Base-by-base conservation (phyloP, 352 stramenopile genomes). In the Thalassiosira exigua region DNA sequence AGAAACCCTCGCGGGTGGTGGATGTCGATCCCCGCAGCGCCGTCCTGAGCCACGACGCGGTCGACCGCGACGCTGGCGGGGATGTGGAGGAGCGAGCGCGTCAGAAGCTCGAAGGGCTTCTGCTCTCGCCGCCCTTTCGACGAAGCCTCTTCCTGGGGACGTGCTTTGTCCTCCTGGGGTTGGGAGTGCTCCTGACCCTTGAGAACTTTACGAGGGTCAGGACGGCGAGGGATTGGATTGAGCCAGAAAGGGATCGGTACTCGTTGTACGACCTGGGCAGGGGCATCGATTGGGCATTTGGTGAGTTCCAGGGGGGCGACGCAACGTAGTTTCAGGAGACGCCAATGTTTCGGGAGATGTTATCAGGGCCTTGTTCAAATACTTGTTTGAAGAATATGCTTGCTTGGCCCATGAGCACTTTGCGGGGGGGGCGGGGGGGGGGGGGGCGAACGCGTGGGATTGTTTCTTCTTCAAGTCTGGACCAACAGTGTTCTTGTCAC, bases 271-370 rank as follows among this genome's bases (percentile, higher is more conserved):
- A 33, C 1, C 7, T 17, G 29, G 11, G 14, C 17, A 19, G 57
- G 14, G 60, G 60, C 0, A 58, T 71, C 46, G 46, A 71, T 22
- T 71, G 46, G 46, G 60, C 7, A 14, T 32, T 50, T n/a, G 61
- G 61, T 44, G 26, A 33, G 24, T 44, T n/a, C n/a, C n/a, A n/a
- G n/a, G n/a, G n/a, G n/a, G n/a, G n/a, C n/a, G n/a, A n/a, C n/a
- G n/a, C n/a, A n/a, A n/a, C n/a, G n/a, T n/a, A n/a, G n/a, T n/a
- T n/a, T n/a, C n/a, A n/a, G n/a, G n/a, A n/a, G n/a, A n/a, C n/a
- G n/a, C n/a, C n/a, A n/a, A n/a, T n/a, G n/a, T n/a, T n/a, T n/a
- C n/a, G n/a, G n/a, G n/a, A n/a, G n/a, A n/a, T n/a, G n/a, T n/a
- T n/a, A n/a, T n/a, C n/a, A n/a, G n/a, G n/a, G n/a, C n/a, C n/a